These are phyloP conservation scores for Vitis hybrid DNA, from an alignment of 177 flowering plant species.

Conservation along the genomic window DNA sequence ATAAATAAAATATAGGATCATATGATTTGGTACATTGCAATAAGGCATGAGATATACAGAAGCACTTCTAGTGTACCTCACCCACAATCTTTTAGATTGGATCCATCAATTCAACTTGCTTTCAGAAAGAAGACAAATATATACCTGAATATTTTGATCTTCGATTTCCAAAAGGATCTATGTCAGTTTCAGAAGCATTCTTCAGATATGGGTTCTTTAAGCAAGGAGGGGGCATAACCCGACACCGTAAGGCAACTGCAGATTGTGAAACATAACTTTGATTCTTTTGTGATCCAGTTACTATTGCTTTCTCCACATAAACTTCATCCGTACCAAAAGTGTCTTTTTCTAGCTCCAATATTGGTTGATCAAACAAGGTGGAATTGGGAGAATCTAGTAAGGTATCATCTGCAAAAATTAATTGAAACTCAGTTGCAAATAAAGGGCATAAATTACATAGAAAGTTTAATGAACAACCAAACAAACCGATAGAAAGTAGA, in stretches of 20 bases:
- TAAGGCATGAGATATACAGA: too few relatives aligned
- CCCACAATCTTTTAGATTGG: too few relatives aligned
- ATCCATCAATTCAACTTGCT: too few relatives aligned
- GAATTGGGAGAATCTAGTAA: slow-evolving; percentile 30
- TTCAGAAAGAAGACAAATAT: neutral
- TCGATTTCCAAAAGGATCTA: slow-evolving; percentile 64
- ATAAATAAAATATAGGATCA: neutral
- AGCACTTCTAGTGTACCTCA: too few relatives aligned
- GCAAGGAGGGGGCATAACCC: slow-evolving; percentile 94
- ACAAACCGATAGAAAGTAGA: neutral
- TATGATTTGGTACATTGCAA: too few relatives aligned
- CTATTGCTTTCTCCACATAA: slow-evolving; percentile 24
- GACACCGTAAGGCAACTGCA: slow-evolving; percentile 87
- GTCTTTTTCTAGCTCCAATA: slow-evolving; percentile 41
- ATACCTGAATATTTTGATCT: slow-evolving; percentile 82
- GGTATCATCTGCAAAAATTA: slow-evolving; percentile 33
- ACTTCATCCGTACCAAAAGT: slow-evolving; percentile 31
- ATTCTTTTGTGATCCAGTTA: slow-evolving; percentile 31
- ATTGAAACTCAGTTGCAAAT: neutral
- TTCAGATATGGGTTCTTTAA: slow-evolving; percentile 81
- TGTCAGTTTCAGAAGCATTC: slow-evolving; percentile 40
- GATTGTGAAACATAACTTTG: slow-evolving; percentile 73
- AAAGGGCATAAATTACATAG: neutral
- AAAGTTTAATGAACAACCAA: neutral
- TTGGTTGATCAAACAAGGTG: slow-evolving; percentile 28